phyloP scores from a whole-genome alignment of 176 grass and related monocot genomes.

The Lolium perenne region DNA sequence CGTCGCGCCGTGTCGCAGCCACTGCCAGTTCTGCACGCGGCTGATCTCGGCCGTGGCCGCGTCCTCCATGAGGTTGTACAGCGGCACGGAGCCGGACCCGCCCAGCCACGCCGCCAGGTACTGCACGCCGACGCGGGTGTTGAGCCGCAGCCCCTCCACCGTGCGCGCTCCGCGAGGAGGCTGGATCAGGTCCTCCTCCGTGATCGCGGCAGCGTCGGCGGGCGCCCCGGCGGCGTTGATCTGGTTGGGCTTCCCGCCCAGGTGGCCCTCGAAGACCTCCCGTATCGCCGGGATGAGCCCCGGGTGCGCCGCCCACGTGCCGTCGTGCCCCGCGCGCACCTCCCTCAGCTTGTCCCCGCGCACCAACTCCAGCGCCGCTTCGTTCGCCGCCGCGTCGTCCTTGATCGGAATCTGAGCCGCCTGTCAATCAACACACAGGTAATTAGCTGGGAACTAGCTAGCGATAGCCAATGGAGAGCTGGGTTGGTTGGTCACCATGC shows the following conservation, averaged over 20 bases:
- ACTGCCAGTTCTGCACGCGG: slow-evolving; percentile 98
- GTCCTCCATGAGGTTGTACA: slow-evolving; percentile 98
- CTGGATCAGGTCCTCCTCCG: slow-evolving; percentile 75
- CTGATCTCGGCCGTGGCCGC: slow-evolving; percentile 96
- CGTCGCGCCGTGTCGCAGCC: slow-evolving; percentile 61
- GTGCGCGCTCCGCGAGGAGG: slow-evolving; percentile 64
- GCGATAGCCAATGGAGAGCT: neutral
- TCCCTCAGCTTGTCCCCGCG: slow-evolving; percentile 85
- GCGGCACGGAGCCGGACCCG: slow-evolving; percentile 76
- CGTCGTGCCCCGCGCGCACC: slow-evolving; percentile 83
- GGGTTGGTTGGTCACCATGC: slow-evolving; percentile 62
- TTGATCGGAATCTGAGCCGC: slow-evolving; percentile 95
- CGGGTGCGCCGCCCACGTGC: slow-evolving; percentile 96
- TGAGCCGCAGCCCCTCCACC: slow-evolving; percentile 81
- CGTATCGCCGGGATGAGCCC: slow-evolving; percentile 85
- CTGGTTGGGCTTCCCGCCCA: slow-evolving; percentile 72
- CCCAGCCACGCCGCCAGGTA: slow-evolving; percentile 87
- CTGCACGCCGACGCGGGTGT: slow-evolving; percentile 84
- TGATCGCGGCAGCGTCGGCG: slow-evolving; percentile 44
- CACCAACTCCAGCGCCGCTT: slow-evolving; percentile 85
- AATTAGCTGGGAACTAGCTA: neutral
- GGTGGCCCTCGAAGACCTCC: slow-evolving; percentile 71
- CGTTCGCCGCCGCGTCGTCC: slow-evolving; percentile 77
- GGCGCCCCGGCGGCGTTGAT: slow-evolving; percentile 44
- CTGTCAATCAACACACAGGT: slow-evolving; percentile 42